phyloP scores from a whole-genome alignment of 805 yeast species.

The Candida michaelii region DNA sequence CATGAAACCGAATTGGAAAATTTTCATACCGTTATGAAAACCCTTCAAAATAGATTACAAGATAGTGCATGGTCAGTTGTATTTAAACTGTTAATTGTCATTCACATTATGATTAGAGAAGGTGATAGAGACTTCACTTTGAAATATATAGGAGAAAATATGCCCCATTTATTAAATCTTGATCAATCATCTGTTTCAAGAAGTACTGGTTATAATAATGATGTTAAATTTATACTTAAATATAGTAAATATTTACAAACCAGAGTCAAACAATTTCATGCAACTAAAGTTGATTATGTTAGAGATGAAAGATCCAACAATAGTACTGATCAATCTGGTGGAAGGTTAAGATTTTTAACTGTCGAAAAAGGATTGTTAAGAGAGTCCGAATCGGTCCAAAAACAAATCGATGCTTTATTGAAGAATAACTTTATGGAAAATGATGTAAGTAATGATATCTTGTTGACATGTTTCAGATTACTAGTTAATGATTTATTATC shows the following conservation, averaged over 20 bases:
- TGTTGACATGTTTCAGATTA: slow-evolving; percentile 80
- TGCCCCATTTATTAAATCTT: slow-evolving; percentile 50
- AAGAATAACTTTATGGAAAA: slow-evolving; percentile 73
- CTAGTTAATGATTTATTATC: slow-evolving; percentile 87
- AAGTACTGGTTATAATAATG: slow-evolving; percentile 35
- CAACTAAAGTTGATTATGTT: slow-evolving; percentile 71
- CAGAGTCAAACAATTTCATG: slow-evolving; percentile 68
- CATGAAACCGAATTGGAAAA: slow-evolving; percentile 45
- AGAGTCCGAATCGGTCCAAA: slow-evolving; percentile 82
- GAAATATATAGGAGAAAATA: slow-evolving; percentile 50
- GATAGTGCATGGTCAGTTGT: slow-evolving; percentile 91
- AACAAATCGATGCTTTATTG: slow-evolving; percentile 73
- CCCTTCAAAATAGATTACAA: slow-evolving; percentile 59
- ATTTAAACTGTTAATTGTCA: slow-evolving; percentile 78
- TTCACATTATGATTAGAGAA: slow-evolving; percentile 90
- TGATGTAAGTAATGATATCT: slow-evolving; percentile 81
- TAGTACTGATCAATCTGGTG: slow-evolving; percentile 47
- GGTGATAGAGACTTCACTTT: slow-evolving; percentile 80
- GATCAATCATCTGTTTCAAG: slow-evolving; percentile 37
- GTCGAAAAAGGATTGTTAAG: slow-evolving; percentile 80
- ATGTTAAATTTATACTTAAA: slow-evolving; percentile 55
- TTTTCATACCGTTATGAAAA: slow-evolving; percentile 66
- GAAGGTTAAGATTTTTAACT: slow-evolving; percentile 61
- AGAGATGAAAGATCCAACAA: slow-evolving; percentile 59
- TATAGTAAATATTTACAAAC: slow-evolving; percentile 71